Percentiles rank a stretch among this genome's conserved stretches.
Evolutionary conservation across 2,329 filamentous ascomycete genomes (phyloP).

Genomic region (Penicillium brevicompactum): DNA sequence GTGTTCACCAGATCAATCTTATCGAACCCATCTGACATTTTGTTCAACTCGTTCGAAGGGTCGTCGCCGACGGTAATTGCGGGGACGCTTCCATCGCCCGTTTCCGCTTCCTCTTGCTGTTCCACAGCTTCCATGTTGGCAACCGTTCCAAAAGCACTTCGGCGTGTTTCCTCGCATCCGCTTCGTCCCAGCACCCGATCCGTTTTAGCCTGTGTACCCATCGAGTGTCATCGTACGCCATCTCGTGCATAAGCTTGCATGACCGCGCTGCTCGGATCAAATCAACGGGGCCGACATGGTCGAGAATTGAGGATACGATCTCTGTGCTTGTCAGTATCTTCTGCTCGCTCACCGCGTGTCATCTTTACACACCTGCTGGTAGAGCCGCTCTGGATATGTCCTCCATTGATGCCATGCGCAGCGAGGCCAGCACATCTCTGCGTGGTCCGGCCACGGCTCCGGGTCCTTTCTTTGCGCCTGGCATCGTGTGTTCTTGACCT

Average conservation of each 20-base stretch:
- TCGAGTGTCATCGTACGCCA: conserved; percentile 97
- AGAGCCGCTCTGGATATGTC: conserved; percentile 74
- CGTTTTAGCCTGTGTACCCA: conserved; percentile 85
- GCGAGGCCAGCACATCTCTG: conserved; percentile 67
- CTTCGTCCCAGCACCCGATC: conserved; percentile 92
- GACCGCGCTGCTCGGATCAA: conserved; percentile 82
- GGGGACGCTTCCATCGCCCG: conserved; percentile 17
- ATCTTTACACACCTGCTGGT: conserved; percentile 68
- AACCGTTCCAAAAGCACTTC: conserved; percentile 62
- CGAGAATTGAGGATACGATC: conserved; percentile 83
- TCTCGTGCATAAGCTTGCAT: conserved; percentile 86
- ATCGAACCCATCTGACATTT: conserved; percentile 74
- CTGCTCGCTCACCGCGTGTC: neutral
- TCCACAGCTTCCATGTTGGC: conserved; percentile 29
- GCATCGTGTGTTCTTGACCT: conserved; percentile 39
- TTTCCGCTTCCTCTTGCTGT: conserved; percentile 27
- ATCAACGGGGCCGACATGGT: conserved; percentile 83
- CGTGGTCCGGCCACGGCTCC: conserved; percentile 38
- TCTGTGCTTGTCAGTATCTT: conserved; percentile 56
- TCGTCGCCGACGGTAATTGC: conserved; percentile 17
- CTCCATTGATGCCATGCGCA: conserved; percentile 77
- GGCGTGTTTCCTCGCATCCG: conserved; percentile 76
- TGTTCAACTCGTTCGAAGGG: conserved; percentile 28
- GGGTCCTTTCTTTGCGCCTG: conserved; percentile 52
- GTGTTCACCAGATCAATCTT: conserved; percentile 63